Percentiles rank a stretch among this genome's conserved stretches.
Evolutionary conservation across 345 rosid genomes (phyloP).

Genomic region (Moricandia moricandioides): DNA sequence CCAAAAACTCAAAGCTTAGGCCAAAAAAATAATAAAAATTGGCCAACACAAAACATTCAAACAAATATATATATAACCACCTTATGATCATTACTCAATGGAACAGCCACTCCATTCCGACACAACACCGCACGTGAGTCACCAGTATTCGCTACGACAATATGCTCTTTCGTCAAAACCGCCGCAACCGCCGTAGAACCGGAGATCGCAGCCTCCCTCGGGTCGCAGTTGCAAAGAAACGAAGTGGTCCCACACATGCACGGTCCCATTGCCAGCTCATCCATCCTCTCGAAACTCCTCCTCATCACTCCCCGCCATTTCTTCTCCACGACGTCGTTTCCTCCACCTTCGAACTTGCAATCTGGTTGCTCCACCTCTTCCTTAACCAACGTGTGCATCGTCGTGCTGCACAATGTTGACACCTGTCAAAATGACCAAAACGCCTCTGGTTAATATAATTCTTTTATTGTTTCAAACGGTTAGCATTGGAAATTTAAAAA

Average conservation of each 20-base stretch:
- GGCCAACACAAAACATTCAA: not conserved
- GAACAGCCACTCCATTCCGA: slow-evolving; percentile 43
- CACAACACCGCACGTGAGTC: slow-evolving; percentile 58
- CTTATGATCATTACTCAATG: slow-evolving; percentile 36
- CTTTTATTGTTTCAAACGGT: not conserved
- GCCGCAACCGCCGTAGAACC: slow-evolving; percentile 51
- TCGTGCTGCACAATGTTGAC: slow-evolving; percentile 35
- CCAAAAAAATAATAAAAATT: too few species aligned
- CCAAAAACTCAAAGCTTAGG: too few species aligned
- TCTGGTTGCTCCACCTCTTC: slow-evolving; percentile 28
- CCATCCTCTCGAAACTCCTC: slow-evolving; percentile 38
- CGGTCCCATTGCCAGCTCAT: slow-evolving; percentile 29
- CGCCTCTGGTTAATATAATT: not conserved
- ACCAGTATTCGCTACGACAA: slow-evolving; percentile 55
- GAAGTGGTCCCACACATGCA: slow-evolving; percentile 14
- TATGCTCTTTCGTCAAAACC: slow-evolving; percentile 36
- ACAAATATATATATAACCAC: slow-evolving; percentile 3
- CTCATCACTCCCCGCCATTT: slow-evolving; percentile 28
- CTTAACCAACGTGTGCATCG: slow-evolving; percentile 36
- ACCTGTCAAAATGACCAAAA: slow-evolving; percentile 33
- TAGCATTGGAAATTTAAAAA: not conserved
- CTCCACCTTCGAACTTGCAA: not conserved
- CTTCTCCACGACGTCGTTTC: slow-evolving; percentile 16
- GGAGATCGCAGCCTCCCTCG: slow-evolving; percentile 7
- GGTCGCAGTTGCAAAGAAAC: slow-evolving; percentile 11